Conservation (phyloP, 2,329 filamentous ascomycete genomes). For the Zymoseptoria ardabiliae region DNA sequence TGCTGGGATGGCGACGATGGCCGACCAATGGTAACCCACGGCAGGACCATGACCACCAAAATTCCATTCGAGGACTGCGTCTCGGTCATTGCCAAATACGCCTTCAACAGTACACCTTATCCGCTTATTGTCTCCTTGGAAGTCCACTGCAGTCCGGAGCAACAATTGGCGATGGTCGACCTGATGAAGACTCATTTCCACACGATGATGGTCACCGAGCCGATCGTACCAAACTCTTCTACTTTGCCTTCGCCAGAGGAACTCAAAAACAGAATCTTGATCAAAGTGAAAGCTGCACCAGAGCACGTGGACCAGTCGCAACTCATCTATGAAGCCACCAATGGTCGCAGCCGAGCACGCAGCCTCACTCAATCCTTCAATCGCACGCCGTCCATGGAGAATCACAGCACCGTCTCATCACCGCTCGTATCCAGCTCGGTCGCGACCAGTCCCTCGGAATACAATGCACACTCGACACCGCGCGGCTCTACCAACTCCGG, state of each 20-base stretch:
- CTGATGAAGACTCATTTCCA: constrained; percentile 83
- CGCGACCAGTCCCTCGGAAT: constrained; percentile 45
- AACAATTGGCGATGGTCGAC: constrained; percentile 81
- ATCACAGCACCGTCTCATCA: constrained; percentile 42
- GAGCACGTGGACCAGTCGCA: constrained; percentile 36
- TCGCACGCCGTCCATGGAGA: constrained; percentile 56
- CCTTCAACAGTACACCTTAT: constrained; percentile 78
- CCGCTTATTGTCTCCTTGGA: constrained; percentile 93
- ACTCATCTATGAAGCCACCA: constrained; percentile 28
- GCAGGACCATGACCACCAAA: constrained; percentile 77
- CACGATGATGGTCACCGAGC: constrained; percentile 67
- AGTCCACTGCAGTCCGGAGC: constrained; percentile 77
- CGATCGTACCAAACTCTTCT: constrained; percentile 60
- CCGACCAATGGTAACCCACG: constrained; percentile 83
- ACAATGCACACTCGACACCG: constrained; percentile 40
- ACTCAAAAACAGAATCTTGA: constrained; percentile 71
- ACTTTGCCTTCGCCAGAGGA: constrained; percentile 79
- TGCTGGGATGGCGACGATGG: constrained; percentile 93
- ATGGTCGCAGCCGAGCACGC: constrained; percentile 40
- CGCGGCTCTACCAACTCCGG: constrained; percentile 49
- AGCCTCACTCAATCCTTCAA: constrained; percentile 75
- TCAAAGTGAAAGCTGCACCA: constrained; percentile 86
- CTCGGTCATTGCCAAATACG: constrained; percentile 87
- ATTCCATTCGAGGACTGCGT: constrained; percentile 90
- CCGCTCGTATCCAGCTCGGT: constrained; percentile 47